These are phyloP conservation scores for Clonostachys rosea DNA, from an alignment of 2,329 filamentous ascomycete species.

Conservation along the genomic window DNA sequence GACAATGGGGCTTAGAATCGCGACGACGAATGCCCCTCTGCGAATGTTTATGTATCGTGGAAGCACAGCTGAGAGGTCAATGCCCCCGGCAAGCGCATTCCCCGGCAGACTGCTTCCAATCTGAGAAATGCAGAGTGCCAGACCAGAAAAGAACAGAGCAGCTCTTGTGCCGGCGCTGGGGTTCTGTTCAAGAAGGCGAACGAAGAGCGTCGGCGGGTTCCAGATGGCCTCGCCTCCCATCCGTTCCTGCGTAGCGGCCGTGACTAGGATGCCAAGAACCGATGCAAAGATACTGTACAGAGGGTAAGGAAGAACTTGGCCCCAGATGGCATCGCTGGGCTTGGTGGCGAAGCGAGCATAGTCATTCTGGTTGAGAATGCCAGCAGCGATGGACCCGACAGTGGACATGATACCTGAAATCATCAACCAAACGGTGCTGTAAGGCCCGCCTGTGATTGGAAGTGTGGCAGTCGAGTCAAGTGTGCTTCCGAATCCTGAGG, in stretches of 20 bases:
- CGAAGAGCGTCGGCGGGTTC: neutral
- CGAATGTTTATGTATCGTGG: conserved; percentile 48
- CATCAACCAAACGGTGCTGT: neutral
- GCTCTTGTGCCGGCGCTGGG: conserved; percentile 8
- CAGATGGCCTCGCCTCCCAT: neutral
- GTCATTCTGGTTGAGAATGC: conserved; percentile 10
- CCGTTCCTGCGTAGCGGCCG: neutral
- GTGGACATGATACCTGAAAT: conserved; percentile 11
- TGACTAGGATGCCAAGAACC: conserved; percentile 32
- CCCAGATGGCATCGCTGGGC: conserved; percentile 7
- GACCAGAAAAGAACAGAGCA: conserved; percentile 19
- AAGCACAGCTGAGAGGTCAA: conserved; percentile 45
- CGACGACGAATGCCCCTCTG: conserved; percentile 34
- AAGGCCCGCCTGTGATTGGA: neutral
- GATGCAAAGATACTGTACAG: conserved; percentile 21
- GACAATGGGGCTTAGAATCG: conserved; percentile 6
- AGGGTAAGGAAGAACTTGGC: conserved; percentile 7
- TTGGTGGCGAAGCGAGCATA: conserved; percentile 11
- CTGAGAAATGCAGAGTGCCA: conserved; percentile 31
- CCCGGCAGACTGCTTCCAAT: conserved; percentile 48
- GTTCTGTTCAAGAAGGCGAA: neutral
- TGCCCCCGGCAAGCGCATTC: conserved; percentile 47
- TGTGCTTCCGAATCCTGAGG: conserved; percentile 5
- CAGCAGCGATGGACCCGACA: conserved; percentile 9
- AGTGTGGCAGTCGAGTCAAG: conserved; percentile 11